Evolutionary conservation across 2,329 filamentous ascomycete genomes (phyloP).

Genomic region (Alternaria ventricosa): DNA sequence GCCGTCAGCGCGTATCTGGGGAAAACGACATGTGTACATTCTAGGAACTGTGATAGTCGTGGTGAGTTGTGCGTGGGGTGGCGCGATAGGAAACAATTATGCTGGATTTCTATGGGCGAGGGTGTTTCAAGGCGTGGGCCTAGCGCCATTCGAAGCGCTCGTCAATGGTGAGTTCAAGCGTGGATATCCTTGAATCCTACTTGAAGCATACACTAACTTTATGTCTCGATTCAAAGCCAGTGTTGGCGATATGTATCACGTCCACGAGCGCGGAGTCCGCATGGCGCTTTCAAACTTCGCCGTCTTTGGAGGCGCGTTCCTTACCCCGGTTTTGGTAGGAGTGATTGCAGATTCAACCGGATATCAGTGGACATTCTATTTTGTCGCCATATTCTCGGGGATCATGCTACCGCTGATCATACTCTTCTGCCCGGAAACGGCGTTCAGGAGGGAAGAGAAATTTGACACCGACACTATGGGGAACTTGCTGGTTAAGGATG

Average conservation of each 20-base stretch:
- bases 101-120: constrained; percentile 76
- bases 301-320: constrained; percentile 74
- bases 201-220: background rate
- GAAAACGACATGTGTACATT: constrained; percentile 87
- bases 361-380: constrained; percentile 90
- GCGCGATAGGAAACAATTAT: constrained; percentile 71
- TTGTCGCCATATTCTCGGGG: constrained; percentile 83
- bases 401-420: constrained; percentile 73
- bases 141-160: constrained; percentile 87
- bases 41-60: constrained; percentile 77
- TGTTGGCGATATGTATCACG: constrained; percentile 82
- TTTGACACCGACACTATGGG: constrained; percentile 72
- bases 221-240: background rate
- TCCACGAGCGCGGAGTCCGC: constrained; percentile 81
- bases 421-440: constrained; percentile 84
- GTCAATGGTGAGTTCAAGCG: constrained; percentile 77
- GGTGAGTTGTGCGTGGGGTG: constrained; percentile 78
- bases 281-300: constrained; percentile 82
- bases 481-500: constrained; percentile 29
- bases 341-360: constrained; percentile 78
- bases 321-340: constrained; percentile 88
- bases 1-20: constrained; percentile 86
- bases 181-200: background rate
- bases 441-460: constrained; percentile 70
- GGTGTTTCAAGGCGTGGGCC: constrained; percentile 83